These are phyloP conservation scores for Yamadazyma mexicana DNA, from an alignment of 1,139 yeast species.

Conservation along the genomic window DNA sequence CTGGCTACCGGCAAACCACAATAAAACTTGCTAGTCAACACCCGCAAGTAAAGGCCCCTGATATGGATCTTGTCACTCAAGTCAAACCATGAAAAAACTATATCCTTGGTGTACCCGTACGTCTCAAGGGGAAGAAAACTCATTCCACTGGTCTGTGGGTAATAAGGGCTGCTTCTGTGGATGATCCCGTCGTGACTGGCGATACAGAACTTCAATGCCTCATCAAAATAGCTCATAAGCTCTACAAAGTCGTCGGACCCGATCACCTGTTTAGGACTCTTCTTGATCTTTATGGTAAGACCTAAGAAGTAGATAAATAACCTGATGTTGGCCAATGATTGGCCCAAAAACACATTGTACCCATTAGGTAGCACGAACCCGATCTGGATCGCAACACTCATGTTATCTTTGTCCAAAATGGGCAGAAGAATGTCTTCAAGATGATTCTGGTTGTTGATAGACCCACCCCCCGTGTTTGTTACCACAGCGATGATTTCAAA, in stretches of 20 bases:
- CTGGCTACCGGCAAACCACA: conserved; percentile 3
- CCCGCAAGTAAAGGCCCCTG: conserved; percentile 15
- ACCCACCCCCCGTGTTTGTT: conserved; percentile 20
- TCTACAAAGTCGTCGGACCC: conserved; percentile 14
- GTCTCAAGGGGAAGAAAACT: conserved; percentile 16
- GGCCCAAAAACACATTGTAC: conserved; percentile 17
- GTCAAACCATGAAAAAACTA: conserved; percentile 20
- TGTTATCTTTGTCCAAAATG: conserved; percentile 18
- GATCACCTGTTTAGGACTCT: conserved; percentile 6
- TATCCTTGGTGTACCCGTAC: conserved; percentile 15
- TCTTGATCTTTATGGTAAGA: conserved; percentile 12
- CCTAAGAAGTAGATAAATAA: conserved; percentile 16
- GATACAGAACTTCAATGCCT: conserved; percentile 13
- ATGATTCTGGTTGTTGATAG: conserved; percentile 14
- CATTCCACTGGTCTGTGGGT: conserved; percentile 18
- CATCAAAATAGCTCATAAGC: conserved; percentile 11
- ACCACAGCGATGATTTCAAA: conserved; percentile 20
- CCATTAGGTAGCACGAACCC: conserved; percentile 18
- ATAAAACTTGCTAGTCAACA: conserved; percentile 13
- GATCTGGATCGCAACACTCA: conserved; percentile 21
- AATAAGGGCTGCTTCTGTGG: conserved; percentile 14
- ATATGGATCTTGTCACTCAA: conserved; percentile 18
- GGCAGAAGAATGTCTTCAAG: conserved; percentile 17
- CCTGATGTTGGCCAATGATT: conserved; percentile 13
- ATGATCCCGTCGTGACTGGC: conserved; percentile 15